These are phyloP conservation scores for Collariella sp. DNA, from an alignment of 495 filamentous ascomycete genomes.

Conservation along the genomic window DNA sequence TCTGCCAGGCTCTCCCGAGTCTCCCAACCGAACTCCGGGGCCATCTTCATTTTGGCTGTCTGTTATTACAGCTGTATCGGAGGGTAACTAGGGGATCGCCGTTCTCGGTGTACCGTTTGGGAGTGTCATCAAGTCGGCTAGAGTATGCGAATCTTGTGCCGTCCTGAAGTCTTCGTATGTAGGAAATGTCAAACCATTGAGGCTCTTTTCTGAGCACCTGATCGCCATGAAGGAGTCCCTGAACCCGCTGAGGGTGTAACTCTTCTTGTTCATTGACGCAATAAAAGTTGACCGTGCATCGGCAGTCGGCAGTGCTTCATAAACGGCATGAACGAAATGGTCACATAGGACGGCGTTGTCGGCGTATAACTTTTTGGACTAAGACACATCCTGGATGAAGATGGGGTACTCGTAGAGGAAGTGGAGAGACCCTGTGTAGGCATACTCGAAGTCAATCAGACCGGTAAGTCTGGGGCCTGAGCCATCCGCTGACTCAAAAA, in stretches of 20 bases:
- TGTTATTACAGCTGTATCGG: constrained; percentile 8
- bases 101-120: neutral
- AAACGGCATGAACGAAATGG: neutral
- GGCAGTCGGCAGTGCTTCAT: neutral
- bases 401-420: constrained; percentile 5
- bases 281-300: neutral
- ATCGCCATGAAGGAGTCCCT: neutral
- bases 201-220: neutral
- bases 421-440: neutral
- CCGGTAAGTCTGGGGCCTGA: neutral
- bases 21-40: neutral
- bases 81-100: neutral
- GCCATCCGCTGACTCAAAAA: neutral
- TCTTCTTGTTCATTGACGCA: neutral
- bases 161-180: neutral
- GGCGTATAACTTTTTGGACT: neutral
- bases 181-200: neutral
- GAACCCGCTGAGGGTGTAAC: neutral
- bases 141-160: neutral
- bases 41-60: neutral
- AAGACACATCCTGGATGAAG: constrained; percentile 1
- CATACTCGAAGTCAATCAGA: constrained; percentile 1
- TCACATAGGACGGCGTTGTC: neutral
- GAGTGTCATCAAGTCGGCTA: neutral
- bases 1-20: too few relatives aligned